Conservation (phyloP, 2,329 filamentous ascomycete species). For the Exophiala sp. region DNA sequence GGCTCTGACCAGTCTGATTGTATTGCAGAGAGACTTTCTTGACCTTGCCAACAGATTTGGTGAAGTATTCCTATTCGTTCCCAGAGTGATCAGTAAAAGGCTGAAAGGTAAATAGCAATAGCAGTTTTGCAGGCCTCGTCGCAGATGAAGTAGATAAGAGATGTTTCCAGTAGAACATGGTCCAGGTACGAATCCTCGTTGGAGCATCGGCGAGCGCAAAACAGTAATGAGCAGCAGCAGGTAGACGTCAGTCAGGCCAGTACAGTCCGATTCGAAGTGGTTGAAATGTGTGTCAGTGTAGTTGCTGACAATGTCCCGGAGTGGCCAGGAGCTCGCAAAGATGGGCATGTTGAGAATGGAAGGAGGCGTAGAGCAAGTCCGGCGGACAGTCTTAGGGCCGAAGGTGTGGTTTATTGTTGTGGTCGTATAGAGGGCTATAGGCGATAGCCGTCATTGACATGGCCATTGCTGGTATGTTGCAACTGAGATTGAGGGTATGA, state of each 20-base stretch:
- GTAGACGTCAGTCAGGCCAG: neutral
- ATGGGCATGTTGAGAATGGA: no score
- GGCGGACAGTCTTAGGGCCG: no score
- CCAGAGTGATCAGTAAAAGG: conserved; percentile 46
- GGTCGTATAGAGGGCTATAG: no score
- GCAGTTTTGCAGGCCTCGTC: conserved; percentile 18
- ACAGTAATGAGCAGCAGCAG: conserved; percentile 17
- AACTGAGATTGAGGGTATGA: no score
- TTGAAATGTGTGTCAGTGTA: neutral
- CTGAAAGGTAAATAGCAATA: conserved; percentile 21
- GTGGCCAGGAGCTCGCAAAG: no score
- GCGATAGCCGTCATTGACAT: no score
- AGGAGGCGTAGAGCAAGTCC: no score
- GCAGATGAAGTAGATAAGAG: conserved; percentile 13
- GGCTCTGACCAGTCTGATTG: conserved; percentile 85
- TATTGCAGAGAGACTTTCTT: conserved; percentile 91
- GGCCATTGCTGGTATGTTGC: no score
- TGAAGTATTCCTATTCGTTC: conserved; percentile 88
- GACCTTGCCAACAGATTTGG: conserved; percentile 79
- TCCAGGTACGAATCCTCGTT: conserved; percentile 20
- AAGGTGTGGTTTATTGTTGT: no score
- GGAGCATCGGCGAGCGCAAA: conserved; percentile 22
- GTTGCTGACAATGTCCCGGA: no score
- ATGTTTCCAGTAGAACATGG: conserved; percentile 18
- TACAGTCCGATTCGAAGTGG: neutral